Evolutionary conservation across 805 yeast species (phyloP).

Genomic region (Ogataea pilisensis): DNA sequence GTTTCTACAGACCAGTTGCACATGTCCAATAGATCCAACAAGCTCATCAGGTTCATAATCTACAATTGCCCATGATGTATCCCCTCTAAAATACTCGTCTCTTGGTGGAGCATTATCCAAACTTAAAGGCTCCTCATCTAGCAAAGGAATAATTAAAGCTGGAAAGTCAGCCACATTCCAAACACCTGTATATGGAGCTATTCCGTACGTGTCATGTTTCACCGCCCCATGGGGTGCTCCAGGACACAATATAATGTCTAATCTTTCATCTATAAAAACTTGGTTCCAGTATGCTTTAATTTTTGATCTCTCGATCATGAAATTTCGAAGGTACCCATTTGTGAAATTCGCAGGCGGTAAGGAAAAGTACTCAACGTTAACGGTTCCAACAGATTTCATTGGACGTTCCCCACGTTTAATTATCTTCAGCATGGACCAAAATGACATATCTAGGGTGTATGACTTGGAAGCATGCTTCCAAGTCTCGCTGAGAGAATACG

Average conservation of each 20-base stretch:
- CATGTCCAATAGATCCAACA: conserved; percentile 56
- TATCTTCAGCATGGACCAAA: not conserved
- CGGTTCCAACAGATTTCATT: conserved; percentile 4
- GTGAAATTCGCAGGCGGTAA: conserved; percentile 8
- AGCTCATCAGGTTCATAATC: conserved; percentile 47
- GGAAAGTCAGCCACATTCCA: conserved; percentile 27
- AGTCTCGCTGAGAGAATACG: not conserved
- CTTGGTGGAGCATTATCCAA: conserved; percentile 13
- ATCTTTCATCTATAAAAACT: conserved; percentile 3
- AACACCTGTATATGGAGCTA: conserved; percentile 13
- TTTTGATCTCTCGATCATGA: not conserved
- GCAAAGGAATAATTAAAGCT: conserved; percentile 45
- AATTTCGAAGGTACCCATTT: not conserved
- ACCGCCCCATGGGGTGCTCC: conserved; percentile 17
- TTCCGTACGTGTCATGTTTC: conserved; percentile 17
- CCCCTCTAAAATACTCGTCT: conserved; percentile 26
- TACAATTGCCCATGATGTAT: conserved; percentile 39
- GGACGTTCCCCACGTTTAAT: conserved; percentile 9
- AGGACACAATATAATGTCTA: conserved; percentile 15
- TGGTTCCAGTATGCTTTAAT: conserved; percentile 7
- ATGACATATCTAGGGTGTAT: not conserved
- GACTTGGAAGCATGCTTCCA: conserved; percentile 3
- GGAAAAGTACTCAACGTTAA: conserved; percentile 3
- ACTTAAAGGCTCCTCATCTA: conserved; percentile 26
- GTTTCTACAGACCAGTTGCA: conserved; percentile 57